Conservation (phyloP, 2,329 filamentous ascomycete species). For the Alternaria sp. region DNA sequence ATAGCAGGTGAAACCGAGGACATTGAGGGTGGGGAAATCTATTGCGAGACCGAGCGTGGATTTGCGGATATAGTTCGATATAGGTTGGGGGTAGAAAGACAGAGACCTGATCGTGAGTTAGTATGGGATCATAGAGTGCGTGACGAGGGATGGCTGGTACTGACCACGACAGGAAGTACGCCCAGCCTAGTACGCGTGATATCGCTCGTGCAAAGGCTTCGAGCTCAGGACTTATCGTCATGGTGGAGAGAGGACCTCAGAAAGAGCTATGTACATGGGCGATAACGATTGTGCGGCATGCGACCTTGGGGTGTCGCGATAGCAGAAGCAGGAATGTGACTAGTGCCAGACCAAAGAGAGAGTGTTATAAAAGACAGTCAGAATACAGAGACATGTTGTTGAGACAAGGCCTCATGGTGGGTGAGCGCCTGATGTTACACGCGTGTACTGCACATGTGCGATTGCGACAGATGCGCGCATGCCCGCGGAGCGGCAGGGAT, state of each 20-base stretch:
- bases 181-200: slow-evolving; percentile 49
- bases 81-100: slow-evolving; percentile 91
- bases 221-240: slow-evolving; percentile 21
- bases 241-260: neutral
- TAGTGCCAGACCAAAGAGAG: neutral
- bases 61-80: slow-evolving; percentile 79
- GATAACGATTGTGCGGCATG: slow-evolving; percentile 8
- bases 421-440: slow-evolving; percentile 27
- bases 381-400: slow-evolving; percentile 2
- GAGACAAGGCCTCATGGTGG: slow-evolving; percentile 20
- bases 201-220: slow-evolving; percentile 44
- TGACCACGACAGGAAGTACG: slow-evolving; percentile 50
- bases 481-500: slow-evolving; percentile 13
- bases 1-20: slow-evolving; percentile 77
- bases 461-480: slow-evolving; percentile 17
- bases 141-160: neutral
- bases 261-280: slow-evolving; percentile 7
- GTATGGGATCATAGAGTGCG: neutral
- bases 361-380: slow-evolving; percentile 7
- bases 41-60: slow-evolving; percentile 86
- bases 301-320: neutral
- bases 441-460: slow-evolving; percentile 22
- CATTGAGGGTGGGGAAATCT: slow-evolving; percentile 84
- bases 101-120: slow-evolving; percentile 66
- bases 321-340: neutral